Evolutionary conservation across 352 stramenopile genomes (phyloP).

Genomic region (Blastocystis sp.): DNA sequence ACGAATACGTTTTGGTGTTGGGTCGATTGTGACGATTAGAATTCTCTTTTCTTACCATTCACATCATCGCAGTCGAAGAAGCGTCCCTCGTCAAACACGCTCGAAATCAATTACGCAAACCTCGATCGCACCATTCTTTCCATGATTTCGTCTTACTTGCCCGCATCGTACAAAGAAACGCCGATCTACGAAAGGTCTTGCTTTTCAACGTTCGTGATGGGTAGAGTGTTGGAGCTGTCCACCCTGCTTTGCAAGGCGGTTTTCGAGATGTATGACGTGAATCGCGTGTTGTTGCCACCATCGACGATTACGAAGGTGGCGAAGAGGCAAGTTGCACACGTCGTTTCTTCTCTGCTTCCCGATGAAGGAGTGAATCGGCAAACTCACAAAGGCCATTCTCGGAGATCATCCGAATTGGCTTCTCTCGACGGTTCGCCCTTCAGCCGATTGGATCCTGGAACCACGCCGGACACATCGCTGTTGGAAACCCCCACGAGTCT

Average conservation of each 20-base stretch:
- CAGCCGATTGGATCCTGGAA: background rate
- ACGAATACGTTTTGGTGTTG: background rate
- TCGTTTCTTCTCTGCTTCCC: slow-evolving; percentile 36
- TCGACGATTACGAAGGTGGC: slow-evolving; percentile 3
- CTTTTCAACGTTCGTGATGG: background rate
- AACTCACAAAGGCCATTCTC: background rate
- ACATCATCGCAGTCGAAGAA: background rate
- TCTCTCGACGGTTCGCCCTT: slow-evolving; percentile 37
- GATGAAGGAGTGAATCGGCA: background rate
- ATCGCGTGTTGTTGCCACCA: slow-evolving; percentile 7
- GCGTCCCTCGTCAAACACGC: background rate
- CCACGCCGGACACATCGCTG: slow-evolving; percentile 13
- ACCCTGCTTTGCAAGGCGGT: slow-evolving; percentile 37
- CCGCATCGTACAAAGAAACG: slow-evolving; percentile 17
- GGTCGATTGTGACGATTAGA: background rate
- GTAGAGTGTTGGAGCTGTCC: slow-evolving; percentile 49
- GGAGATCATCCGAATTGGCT: background rate
- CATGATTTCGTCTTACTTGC: background rate
- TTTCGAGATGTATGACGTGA: slow-evolving; percentile 40
- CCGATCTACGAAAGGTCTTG: background rate
- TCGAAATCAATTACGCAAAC: slow-evolving; percentile 33
- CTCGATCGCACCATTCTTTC: slow-evolving; percentile 37
- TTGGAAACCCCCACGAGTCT: slow-evolving; percentile 58
- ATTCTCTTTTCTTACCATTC: background rate
- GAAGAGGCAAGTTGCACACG: slow-evolving; percentile 41